A percentile compares a stretch with the other conserved stretches of the same genome.
Evolutionary conservation across 1,284 basidiomycete genomes (phyloP).

Genomic region (Ustilago shanxiensis): DNA sequence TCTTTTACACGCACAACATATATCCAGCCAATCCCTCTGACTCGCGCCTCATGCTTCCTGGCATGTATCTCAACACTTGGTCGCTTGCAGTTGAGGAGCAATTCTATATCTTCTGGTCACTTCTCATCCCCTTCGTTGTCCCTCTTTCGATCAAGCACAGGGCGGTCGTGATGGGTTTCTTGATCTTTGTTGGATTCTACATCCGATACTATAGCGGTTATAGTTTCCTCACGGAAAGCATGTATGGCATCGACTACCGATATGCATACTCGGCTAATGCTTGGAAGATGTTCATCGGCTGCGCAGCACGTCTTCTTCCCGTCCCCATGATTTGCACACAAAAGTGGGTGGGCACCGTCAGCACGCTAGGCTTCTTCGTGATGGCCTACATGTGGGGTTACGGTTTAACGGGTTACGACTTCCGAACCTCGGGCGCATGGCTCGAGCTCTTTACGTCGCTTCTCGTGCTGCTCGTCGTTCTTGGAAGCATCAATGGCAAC

Average conservation of each 20-base stretch:
- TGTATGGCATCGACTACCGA: constrained; percentile 39
- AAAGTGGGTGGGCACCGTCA: constrained; percentile 21
- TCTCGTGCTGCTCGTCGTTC: constrained; percentile 19
- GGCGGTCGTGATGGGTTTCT: constrained; percentile 18
- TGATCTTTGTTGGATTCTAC: constrained; percentile 25
- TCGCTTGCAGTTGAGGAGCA: constrained; percentile 50
- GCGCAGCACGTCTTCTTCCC: constrained; percentile 29
- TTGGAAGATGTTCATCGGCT: constrained; percentile 46
- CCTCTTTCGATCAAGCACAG: constrained; percentile 21
- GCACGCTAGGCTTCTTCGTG: constrained; percentile 26
- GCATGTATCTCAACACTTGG: constrained; percentile 44
- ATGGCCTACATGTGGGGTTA: constrained; percentile 32
- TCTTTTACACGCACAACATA: constrained; percentile 40
- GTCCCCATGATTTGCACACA: constrained; percentile 18
- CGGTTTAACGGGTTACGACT: constrained; percentile 19
- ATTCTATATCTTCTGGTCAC: constrained; percentile 52
- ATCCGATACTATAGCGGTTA: constrained; percentile 28
- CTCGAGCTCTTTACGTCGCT: constrained; percentile 29
- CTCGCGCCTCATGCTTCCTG: constrained; percentile 30
- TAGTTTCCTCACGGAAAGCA: constrained; percentile 25
- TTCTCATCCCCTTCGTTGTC: constrained; percentile 33
- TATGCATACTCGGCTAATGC: constrained; percentile 38
- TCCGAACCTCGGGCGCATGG: constrained; percentile 33
- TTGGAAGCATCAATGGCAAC: constrained; percentile 41
- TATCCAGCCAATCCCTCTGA: constrained; percentile 14